Evolutionary conservation across 2,329 filamentous ascomycete species (phyloP).

Genomic region (Torrubiella hemipterigena): DNA sequence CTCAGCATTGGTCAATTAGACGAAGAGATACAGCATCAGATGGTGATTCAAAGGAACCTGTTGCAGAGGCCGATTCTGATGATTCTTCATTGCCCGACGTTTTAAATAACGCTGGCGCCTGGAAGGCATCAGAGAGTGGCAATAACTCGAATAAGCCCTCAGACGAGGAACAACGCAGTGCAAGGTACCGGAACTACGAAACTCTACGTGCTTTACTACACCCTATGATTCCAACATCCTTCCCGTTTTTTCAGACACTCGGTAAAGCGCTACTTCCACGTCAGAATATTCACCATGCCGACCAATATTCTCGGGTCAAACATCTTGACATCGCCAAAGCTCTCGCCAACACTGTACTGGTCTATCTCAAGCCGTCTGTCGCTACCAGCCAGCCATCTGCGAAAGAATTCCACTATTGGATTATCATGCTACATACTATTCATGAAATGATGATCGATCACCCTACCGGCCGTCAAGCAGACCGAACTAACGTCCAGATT

Average conservation of each 20-base stretch:
- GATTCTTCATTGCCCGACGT: conserved; percentile 20
- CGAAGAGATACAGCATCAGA: conserved; percentile 16
- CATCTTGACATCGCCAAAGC: conserved; percentile 49
- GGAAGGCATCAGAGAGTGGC: conserved; percentile 12
- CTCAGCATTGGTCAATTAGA: conserved; percentile 47
- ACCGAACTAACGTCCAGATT: conserved; percentile 37
- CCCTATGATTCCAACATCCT: conserved; percentile 67
- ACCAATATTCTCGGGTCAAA: conserved; percentile 42
- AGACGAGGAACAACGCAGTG: conserved; percentile 28
- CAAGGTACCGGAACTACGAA: conserved; percentile 61
- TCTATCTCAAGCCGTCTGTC: conserved; percentile 45
- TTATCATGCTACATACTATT: conserved; percentile 66
- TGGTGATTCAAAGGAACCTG: conserved; percentile 8
- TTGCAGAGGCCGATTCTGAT: conserved; percentile 14
- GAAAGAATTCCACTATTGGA: conserved; percentile 68
- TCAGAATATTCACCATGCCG: conserved; percentile 44
- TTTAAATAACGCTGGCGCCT: conserved; percentile 14
- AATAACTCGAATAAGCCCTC: conserved; percentile 24
- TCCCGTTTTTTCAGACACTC: conserved; percentile 73
- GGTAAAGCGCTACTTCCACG: conserved; percentile 72
- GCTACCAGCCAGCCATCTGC: conserved; percentile 33
- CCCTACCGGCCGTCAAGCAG: conserved; percentile 36
- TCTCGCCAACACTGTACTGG: conserved; percentile 58
- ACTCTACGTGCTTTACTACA: conserved; percentile 66
- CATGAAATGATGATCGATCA: conserved; percentile 68